A percentile compares a stretch with the other conserved stretches of the same genome.
Evolutionary conservation across 768 basidiomycete genomes (phyloP).

Genomic region (Kwoniella sp.): DNA sequence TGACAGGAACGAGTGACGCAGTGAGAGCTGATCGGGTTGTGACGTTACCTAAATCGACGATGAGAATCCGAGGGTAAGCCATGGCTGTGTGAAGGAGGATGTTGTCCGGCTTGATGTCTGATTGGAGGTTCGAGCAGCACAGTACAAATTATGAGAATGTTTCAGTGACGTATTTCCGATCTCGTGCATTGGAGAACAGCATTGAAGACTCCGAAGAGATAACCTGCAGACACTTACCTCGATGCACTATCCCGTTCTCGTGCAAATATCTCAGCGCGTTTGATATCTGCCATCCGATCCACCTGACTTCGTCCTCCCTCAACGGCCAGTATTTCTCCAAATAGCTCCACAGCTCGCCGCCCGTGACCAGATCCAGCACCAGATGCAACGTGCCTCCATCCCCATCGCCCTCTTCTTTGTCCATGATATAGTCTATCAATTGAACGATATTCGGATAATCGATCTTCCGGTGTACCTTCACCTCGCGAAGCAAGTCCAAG

Average conservation of each 20-base stretch:
- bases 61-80: slow-evolving; percentile 31
- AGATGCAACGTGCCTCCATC: slow-evolving; percentile 22
- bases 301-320: slow-evolving; percentile 32
- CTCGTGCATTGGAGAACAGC: too few species aligned
- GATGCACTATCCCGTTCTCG: slow-evolving; percentile 34
- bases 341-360: slow-evolving; percentile 40
- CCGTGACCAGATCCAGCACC: slow-evolving; percentile 29
- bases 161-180: too few species aligned
- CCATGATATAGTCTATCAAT: slow-evolving; percentile 28
- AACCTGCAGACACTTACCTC: too few species aligned
- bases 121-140: neutral
- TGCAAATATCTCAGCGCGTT: slow-evolving; percentile 31
- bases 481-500: slow-evolving; percentile 17
- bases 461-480: slow-evolving; percentile 16
- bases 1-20: too few species aligned
- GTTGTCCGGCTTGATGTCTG: slow-evolving; percentile 45
- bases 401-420: neutral
- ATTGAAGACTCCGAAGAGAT: too few species aligned
- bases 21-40: too few species aligned
- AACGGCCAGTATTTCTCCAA: slow-evolving; percentile 20
- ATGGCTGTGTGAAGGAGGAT: slow-evolving; percentile 33
- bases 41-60: slow-evolving; percentile 35
- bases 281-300: slow-evolving; percentile 30
- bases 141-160: too few species aligned
- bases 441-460: slow-evolving; percentile 35